Base-by-base conservation (phyloP, 1,284 basidiomycete genomes). In the Cerioporus squamosus region DNA sequence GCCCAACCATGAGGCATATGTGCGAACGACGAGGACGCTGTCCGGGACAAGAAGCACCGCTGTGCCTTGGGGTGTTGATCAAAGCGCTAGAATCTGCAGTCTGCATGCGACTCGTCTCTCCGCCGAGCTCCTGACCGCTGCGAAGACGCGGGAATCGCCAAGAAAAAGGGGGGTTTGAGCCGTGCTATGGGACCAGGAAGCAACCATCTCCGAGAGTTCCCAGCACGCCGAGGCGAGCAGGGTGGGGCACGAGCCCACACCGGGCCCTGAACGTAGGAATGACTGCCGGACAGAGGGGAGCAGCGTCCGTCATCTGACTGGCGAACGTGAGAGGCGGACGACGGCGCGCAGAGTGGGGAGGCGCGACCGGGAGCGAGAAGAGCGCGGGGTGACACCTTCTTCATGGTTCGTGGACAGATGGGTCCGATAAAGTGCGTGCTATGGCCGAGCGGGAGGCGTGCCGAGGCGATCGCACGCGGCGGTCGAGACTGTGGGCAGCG, bases 281-380 rank as follows among this genome's bases (percentile, higher is more conserved):
- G n/a, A 20, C 39, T 42, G 40, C 62, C 57, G 33, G 54, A 54
- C 48, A 9, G 31, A 49, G 59, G 10, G 14, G 62, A 61, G 59
- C 62, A 59, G 59, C 62, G 62, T 15, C 17, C 56, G 51, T 64
- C 62, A 64, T 60, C 60, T 64, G 62, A 64, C 59, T 17, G 43
- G 45, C 36, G 38, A 42, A 57, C 62, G 62, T 64, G 62, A 59
- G 62, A 63, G 40, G 50, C n/a, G 33, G 44, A 33, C 53, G 55
- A 38, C 20, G 51, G 39, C 24, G 46, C 17, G 31, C 55, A 44
- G 44, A 44, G 51, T 44, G 51, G 51, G 38, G 56, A 51, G 54
- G n/a, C 51, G 48, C 57, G 52, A 36, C 58, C 43, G 48, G 51
- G 43, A 49, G 53, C 49, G 53, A 57, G 62, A 61, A 61, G 59